phyloP scores from a whole-genome alignment of 2,329 filamentous ascomycete species.

The Dryadomyces quercivorus region DNA sequence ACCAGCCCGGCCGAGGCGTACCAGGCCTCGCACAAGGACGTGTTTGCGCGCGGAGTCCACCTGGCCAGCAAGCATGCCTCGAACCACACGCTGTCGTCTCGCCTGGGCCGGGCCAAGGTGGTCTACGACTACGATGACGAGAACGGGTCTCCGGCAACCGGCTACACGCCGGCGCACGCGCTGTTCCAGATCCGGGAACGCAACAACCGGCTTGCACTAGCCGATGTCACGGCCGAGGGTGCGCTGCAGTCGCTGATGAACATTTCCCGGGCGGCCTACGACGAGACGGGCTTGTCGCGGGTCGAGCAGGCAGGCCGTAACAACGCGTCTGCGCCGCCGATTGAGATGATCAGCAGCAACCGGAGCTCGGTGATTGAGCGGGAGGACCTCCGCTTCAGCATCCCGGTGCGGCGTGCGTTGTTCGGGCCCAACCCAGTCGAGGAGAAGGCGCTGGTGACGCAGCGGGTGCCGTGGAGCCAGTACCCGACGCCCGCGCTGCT shows the following conservation, averaged over 20 bases:
- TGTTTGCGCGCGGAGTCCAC: conserved; percentile 54
- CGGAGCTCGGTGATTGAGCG: conserved; percentile 54
- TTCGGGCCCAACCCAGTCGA: conserved; percentile 53
- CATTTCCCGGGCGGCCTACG: conserved; percentile 54
- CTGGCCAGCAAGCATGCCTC: conserved; percentile 37
- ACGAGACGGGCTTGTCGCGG: conserved; percentile 57
- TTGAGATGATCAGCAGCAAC: conserved; percentile 66
- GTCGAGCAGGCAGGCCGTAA: conserved; percentile 74
- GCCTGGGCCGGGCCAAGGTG: conserved; percentile 54
- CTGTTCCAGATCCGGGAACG: conserved; percentile 71
- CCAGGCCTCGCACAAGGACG: conserved; percentile 51
- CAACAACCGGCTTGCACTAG: conserved; percentile 51
- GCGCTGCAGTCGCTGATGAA: conserved; percentile 67
- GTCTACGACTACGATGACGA: conserved; percentile 45
- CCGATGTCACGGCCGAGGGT: conserved; percentile 60
- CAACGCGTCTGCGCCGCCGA: conserved; percentile 72
- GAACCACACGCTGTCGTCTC: conserved; percentile 11
- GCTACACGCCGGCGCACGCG: conserved; percentile 60
- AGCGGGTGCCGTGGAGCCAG: conserved; percentile 53
- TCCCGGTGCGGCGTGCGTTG: conserved; percentile 59
- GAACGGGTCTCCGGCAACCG: conserved; percentile 17
- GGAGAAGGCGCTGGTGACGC: conserved; percentile 63
- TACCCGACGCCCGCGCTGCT: conserved; percentile 56
- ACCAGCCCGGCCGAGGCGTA: conserved; percentile 62
- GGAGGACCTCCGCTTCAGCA: conserved; percentile 67